Percentiles rank a stretch among this genome's conserved stretches.
Evolutionary conservation across 768 basidiomycete species (phyloP).

Genomic region (Gloeopeniophorella convolvens): DNA sequence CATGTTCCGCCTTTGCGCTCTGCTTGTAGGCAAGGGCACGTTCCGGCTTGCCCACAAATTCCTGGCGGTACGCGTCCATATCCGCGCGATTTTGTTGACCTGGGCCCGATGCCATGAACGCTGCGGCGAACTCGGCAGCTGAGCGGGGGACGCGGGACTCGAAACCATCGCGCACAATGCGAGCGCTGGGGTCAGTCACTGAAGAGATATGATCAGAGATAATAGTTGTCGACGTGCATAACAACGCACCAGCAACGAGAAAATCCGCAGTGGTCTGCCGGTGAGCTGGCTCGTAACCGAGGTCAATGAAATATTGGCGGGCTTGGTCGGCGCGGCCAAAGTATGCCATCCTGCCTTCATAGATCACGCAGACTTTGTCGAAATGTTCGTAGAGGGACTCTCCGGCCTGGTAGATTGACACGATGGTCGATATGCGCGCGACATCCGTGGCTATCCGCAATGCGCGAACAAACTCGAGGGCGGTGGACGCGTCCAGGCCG

Average conservation of each 20-base stretch:
- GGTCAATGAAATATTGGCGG: constrained; percentile 62
- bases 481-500: constrained; percentile 50
- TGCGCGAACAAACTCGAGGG: constrained; percentile 52
- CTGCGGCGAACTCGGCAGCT: constrained; percentile 46
- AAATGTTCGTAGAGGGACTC: constrained; percentile 60
- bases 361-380: constrained; percentile 76
- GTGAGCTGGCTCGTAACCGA: constrained; percentile 50
- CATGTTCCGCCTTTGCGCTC: constrained; percentile 46
- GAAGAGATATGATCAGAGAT: not conserved
- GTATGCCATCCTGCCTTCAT: constrained; percentile 68
- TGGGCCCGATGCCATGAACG: constrained; percentile 31
- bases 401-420: constrained; percentile 83
- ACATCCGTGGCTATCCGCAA: constrained; percentile 52
- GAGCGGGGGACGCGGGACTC: constrained; percentile 41
- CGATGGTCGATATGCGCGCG: constrained; percentile 46
- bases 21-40: constrained; percentile 37
- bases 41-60: constrained; percentile 40
- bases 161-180: constrained; percentile 41
- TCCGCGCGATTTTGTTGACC: constrained; percentile 40
- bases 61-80: constrained; percentile 37
- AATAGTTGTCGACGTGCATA: not conserved
- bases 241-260: constrained; percentile 36
- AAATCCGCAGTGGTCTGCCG: constrained; percentile 59
- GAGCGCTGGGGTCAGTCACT: constrained; percentile 57
- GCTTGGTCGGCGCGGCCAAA: constrained; percentile 64